A percentile compares a stretch with the other conserved stretches of the same genome.
Evolutionary conservation across 306 rosid genomes (phyloP).

Genomic region (Begonia loranthoides): DNA sequence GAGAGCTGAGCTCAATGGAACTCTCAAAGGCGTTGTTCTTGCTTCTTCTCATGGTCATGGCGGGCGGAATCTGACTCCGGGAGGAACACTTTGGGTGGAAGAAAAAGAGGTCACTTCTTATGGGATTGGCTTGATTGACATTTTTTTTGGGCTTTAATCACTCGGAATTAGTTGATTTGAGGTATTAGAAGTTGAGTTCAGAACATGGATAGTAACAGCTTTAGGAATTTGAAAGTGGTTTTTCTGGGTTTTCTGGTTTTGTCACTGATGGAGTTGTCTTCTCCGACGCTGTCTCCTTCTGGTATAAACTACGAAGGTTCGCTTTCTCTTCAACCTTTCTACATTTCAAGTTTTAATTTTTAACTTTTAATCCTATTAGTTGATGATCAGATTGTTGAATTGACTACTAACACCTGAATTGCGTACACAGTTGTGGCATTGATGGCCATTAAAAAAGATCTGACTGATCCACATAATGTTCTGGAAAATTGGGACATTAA

Average conservation of each 20-base stretch:
- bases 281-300: conserved; percentile 84
- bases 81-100: conserved; percentile 16
- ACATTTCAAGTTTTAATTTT: too few species aligned
- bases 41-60: conserved; percentile 10
- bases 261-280: conserved; percentile 37
- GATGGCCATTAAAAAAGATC: conserved; percentile 59
- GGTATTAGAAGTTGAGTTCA: neutral
- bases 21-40: conserved; percentile 19
- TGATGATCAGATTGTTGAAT: too few species aligned
- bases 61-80: conserved; percentile 32
- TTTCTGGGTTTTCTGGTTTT: conserved; percentile 35
- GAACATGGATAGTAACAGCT: conserved; percentile 29
- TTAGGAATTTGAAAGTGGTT: conserved; percentile 23
- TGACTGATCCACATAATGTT: conserved; percentile 81
- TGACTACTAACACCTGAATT: neutral
- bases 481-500: conserved; percentile 86
- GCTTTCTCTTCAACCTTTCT: conserved; percentile 2
- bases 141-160: too few species aligned
- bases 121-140: conserved; percentile 22
- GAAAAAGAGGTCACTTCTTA: conserved; percentile 19
- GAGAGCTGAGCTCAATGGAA: conserved; percentile 26
- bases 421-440: conserved; percentile 77
- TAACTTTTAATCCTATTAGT: too few species aligned
- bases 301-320: conserved; percentile 95
- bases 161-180: conserved; percentile 19